These are phyloP conservation scores for Penicillium sp. DNA, from an alignment of 2,329 filamentous ascomycete genomes.

Conservation along the genomic window DNA sequence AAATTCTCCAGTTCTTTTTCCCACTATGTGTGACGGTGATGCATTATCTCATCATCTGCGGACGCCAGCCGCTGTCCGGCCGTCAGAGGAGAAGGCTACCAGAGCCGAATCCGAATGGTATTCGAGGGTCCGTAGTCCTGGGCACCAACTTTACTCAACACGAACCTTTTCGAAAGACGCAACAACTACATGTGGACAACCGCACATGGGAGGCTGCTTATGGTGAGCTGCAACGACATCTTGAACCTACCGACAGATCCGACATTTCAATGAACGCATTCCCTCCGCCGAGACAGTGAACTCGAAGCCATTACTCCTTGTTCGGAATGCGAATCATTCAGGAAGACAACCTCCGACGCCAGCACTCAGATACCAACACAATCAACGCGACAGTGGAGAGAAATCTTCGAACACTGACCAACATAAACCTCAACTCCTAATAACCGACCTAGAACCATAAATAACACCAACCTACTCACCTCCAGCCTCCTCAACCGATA, in stretches of 20 bases:
- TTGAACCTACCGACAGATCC: conserved; percentile 3
- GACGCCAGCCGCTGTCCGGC: too few species aligned
- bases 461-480: conserved; percentile 2
- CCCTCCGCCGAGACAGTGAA: conserved; percentile 1
- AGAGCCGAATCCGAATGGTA: too few species aligned
- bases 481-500: conserved; percentile 2
- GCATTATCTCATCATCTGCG: too few species aligned
- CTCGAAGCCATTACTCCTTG: background rate
- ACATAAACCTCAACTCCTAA: conserved; percentile 7
- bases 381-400: background rate
- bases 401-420: conserved; percentile 3
- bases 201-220: conserved; percentile 9
- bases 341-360: background rate
- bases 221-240: conserved; percentile 4
- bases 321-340: background rate
- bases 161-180: conserved; percentile 1
- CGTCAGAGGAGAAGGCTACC: too few species aligned
- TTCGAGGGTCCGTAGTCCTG: too few species aligned
- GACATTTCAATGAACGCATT: conserved; percentile 1
- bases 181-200: conserved; percentile 6
- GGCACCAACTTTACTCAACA: too few species aligned
- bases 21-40: too few species aligned
- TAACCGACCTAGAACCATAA: conserved; percentile 3
- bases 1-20: too few species aligned
- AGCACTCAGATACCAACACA: background rate